Evolutionary conservation across 805 yeast species (phyloP).

Genomic region (Metschnikowia colocasiae): DNA sequence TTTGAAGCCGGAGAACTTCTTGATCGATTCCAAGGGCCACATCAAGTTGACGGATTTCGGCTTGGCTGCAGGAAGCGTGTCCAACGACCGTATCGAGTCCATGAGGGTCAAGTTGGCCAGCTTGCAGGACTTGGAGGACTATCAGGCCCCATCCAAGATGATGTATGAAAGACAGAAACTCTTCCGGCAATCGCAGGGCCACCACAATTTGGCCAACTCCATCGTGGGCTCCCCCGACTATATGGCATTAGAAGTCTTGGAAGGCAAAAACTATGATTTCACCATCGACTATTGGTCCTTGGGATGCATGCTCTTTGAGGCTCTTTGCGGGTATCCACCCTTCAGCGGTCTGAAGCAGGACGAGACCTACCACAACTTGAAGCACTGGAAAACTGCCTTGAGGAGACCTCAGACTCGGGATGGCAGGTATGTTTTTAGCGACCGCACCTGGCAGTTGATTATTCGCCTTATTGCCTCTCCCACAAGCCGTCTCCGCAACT

Average conservation of each 20-base stretch:
- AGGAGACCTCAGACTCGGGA: conserved; percentile 89
- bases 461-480: conserved; percentile 78
- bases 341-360: conserved; percentile 91
- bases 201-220: conserved; percentile 85
- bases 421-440: conserved; percentile 89
- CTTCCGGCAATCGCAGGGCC: conserved; percentile 77
- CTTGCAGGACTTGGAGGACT: conserved; percentile 68
- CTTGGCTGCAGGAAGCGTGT: conserved; percentile 92
- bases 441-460: conserved; percentile 91
- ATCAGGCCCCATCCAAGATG: conserved; percentile 61
- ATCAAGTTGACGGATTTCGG: conserved; percentile 96
- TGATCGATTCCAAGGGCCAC: conserved; percentile 87
- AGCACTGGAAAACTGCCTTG: conserved; percentile 86
- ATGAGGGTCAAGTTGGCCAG: conserved; percentile 68
- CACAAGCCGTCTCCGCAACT: conserved; percentile 65
- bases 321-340: conserved; percentile 95
- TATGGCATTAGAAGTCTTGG: conserved; percentile 96
- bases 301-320: conserved; percentile 96
- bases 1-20: conserved; percentile 89
- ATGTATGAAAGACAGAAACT: conserved; percentile 83
- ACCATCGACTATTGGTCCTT: conserved; percentile 99
- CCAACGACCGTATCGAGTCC: conserved; percentile 88
- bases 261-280: conserved; percentile 89
- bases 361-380: conserved; percentile 90
- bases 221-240: conserved; percentile 98